A percentile compares a stretch with the other conserved stretches of the same genome.
phyloP scores from a whole-genome alignment of 345 rosid genomes.

The Cardiospermum halicacabum region DNA sequence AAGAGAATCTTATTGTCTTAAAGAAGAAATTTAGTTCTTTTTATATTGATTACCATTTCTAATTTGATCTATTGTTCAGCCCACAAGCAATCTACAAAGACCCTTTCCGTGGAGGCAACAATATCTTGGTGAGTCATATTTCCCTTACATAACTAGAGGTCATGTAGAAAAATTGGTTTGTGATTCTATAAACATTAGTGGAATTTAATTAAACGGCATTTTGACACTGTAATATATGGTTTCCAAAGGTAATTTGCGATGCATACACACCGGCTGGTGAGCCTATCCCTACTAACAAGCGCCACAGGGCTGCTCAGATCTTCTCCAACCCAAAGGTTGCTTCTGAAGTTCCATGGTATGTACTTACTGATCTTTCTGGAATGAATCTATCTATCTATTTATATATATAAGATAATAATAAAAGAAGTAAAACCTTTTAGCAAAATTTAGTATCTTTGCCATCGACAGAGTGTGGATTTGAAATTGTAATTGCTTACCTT shows the following conservation, averaged over 20 bases:
- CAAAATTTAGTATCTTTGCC: background rate
- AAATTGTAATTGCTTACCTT: background rate
- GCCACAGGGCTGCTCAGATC: slow-evolving; percentile 76
- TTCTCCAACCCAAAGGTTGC: slow-evolving; percentile 65
- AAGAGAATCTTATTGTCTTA: background rate
- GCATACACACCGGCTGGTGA: slow-evolving; percentile 92
- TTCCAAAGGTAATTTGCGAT: slow-evolving; percentile 77
- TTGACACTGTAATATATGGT: slow-evolving; percentile 13
- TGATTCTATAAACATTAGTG: background rate
- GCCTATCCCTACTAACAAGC: slow-evolving; percentile 98
- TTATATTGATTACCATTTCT: background rate
- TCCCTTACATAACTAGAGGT: background rate
- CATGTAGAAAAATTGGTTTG: background rate
- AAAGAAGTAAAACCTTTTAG: background rate
- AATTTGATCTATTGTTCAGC: slow-evolving; percentile 34
- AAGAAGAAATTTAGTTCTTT: background rate
- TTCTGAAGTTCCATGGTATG: slow-evolving; percentile 76
- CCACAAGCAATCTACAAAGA: slow-evolving; percentile 96
- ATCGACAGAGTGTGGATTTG: background rate
- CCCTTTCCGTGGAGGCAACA: slow-evolving; percentile 96
- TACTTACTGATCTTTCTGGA: background rate
- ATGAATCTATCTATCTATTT: too few species aligned
- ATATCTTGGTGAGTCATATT: slow-evolving; percentile 71
- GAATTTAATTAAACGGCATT: background rate
- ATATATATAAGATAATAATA: too few species aligned